Conservation (phyloP, 768 basidiomycete genomes). For the Coprinopsis cinerea region DNA sequence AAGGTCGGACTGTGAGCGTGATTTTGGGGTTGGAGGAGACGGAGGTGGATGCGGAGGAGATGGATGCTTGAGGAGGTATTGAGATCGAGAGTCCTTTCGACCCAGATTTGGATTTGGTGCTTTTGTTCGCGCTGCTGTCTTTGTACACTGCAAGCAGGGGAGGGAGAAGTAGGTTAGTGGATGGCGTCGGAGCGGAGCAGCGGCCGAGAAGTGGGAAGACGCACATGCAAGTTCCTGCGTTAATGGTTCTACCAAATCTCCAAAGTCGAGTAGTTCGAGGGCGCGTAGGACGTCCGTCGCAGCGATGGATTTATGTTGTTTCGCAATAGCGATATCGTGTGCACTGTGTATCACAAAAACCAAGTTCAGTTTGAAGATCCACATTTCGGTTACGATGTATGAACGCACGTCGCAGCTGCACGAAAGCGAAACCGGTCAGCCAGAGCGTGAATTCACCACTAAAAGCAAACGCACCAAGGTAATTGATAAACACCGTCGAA, state of each 20-base stretch:
- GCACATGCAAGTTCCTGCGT: slow-evolving; percentile 60
- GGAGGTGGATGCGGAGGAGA: neutral
- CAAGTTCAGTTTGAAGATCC: neutral
- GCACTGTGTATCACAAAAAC: slow-evolving; percentile 48
- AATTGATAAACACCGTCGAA: slow-evolving; percentile 94
- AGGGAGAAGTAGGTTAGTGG: too few species aligned
- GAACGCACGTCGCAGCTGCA: slow-evolving; percentile 46
- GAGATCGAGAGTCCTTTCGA: slow-evolving; percentile 1
- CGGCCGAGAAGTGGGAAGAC: slow-evolving; percentile 16
- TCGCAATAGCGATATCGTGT: slow-evolving; percentile 79
- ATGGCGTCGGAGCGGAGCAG: too few species aligned
- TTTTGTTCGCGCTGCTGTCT: neutral
- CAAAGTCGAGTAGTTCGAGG: slow-evolving; percentile 71
- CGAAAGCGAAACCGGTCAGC: neutral
- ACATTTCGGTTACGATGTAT: neutral
- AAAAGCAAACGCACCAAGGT: slow-evolving; percentile 58
- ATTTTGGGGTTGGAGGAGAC: neutral
- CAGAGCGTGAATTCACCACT: neutral
- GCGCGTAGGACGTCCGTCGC: slow-evolving; percentile 89
- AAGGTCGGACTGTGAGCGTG: slow-evolving; percentile 1
- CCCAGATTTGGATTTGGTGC: neutral
- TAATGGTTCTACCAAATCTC: slow-evolving; percentile 58
- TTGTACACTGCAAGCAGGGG: slow-evolving; percentile 1
- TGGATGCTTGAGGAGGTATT: neutral
- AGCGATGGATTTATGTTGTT: slow-evolving; percentile 84